These are phyloP conservation scores for Hyphopichia wangnamkhiaoensis DNA, from an alignment of 1,139 yeast genomes.

Conservation along the genomic window DNA sequence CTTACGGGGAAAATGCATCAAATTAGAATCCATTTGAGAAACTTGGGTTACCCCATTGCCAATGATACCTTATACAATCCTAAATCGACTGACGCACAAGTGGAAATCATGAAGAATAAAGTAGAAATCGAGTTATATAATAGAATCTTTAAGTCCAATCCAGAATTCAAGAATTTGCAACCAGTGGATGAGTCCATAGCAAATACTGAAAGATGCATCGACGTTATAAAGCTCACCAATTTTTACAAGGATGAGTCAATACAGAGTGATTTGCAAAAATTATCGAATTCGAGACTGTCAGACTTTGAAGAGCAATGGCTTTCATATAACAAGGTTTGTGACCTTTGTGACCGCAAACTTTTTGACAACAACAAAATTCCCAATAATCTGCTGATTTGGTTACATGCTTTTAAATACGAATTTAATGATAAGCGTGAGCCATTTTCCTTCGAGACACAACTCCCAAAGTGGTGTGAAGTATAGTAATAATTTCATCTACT, in stretches of 20 bases:
- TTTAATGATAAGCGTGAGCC: constrained; percentile 18
- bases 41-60: constrained; percentile 65
- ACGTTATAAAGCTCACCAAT: constrained; percentile 15
- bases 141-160: constrained; percentile 18
- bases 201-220: constrained; percentile 12
- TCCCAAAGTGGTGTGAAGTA: constrained; percentile 41
- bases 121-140: constrained; percentile 32
- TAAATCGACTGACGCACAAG: constrained; percentile 11
- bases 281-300: constrained; percentile 10
- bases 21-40: constrained; percentile 69
- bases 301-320: constrained; percentile 18
- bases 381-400: constrained; percentile 45
- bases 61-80: constrained; percentile 64
- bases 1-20: constrained; percentile 79
- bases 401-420: constrained; percentile 58
- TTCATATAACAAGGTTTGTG: constrained; percentile 30
- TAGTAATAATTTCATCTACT: constrained; percentile 7
- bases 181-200: constrained; percentile 14
- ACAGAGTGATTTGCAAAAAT: constrained; percentile 5
- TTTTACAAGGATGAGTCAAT: constrained; percentile 14
- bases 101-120: constrained; percentile 18
- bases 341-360: constrained; percentile 44
- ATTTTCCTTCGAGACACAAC: constrained; percentile 30
- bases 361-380: constrained; percentile 38
- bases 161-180: constrained; percentile 15